Base-by-base conservation (phyloP, 257 asterid species). In the Vinca minor region DNA sequence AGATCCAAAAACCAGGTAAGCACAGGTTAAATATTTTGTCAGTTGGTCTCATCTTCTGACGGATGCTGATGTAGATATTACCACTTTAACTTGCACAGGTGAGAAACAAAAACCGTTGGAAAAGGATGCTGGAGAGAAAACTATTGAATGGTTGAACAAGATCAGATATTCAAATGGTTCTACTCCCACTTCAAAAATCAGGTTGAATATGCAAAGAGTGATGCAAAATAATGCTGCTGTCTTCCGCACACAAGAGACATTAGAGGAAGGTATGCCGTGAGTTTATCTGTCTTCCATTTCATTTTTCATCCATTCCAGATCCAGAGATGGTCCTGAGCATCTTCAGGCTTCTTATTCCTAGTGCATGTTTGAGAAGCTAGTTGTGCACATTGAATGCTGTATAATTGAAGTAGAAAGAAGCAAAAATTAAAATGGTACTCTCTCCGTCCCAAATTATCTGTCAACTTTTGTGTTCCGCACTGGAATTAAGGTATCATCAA, bases 151-250 rank as follows among this genome's bases (percentile, higher is more conserved):
- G 99, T 75, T 93, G 83, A 96, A 93, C 88, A 87, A 87, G 82
- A 80, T 93, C 36, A 84, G 99, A 55, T 83, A 93, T 75, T 86
- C 99, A 60, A 86, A 86, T 69, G 99, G 99, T 65, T 84, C 95
- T 61, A 74, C 80, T 74, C 95, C 97, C 55, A 93, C 99, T 64
- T 89, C 97, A 57, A 79, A 87, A 36, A 86, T 93, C 64, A 83
- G 99, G 62, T 70, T 93, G 82, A 84, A 93, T 70, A 89, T 89
- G 99, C 99, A 93, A 70, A 82, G 96, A 56, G 61, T 87, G 52
- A 89, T 93, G 99, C 99, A 93, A 79, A 93, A 70, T 74, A 93
- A 93, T 84, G 97, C 97, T 63, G 99, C 99, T 69, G 99, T 93
- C 46, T 93, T 93, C 72, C 90, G 97, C 55, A 93, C 97, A 28